Conservation (phyloP, 2,329 filamentous ascomycete genomes). For the Diaporthe australafricana region DNA sequence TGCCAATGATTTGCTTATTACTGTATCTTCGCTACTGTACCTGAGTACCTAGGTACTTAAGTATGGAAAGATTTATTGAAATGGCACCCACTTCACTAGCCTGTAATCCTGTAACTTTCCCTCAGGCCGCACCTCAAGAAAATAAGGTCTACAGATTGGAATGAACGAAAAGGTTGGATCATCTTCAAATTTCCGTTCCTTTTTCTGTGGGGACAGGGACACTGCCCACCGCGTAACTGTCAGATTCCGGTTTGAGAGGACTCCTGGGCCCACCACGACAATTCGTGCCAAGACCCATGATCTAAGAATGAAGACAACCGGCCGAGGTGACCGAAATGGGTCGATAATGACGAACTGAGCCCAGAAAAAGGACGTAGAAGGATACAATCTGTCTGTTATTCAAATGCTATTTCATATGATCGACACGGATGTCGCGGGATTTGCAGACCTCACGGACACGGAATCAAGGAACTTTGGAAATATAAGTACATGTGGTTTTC, state of each 20-base stretch:
- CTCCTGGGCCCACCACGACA: not conserved
- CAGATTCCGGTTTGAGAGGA: not conserved
- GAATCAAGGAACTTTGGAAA: no score
- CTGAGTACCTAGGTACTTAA: no score
- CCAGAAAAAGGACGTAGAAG: not conserved
- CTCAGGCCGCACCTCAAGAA: not conserved
- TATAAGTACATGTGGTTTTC: not conserved
- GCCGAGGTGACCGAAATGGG: not conserved
- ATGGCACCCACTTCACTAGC: no score
- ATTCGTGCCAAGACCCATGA: slow-evolving; percentile 1
- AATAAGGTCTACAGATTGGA: not conserved
- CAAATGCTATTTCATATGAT: not conserved
- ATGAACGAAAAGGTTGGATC: no score
- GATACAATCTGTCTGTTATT: not conserved
- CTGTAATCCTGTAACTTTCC: no score
- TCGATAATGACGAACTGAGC: not conserved
- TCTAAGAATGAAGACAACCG: slow-evolving; percentile 12
- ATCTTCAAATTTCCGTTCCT: not conserved
- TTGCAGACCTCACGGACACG: no score
- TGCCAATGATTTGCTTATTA: no score
- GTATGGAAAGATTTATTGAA: no score
- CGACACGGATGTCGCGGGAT: no score
- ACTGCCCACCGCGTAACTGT: not conserved
- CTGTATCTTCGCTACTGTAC: no score
- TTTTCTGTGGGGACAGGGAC: not conserved